Evolutionary conservation across 345 rosid genomes (phyloP).

Genomic region (Nephelium lappaceum): DNA sequence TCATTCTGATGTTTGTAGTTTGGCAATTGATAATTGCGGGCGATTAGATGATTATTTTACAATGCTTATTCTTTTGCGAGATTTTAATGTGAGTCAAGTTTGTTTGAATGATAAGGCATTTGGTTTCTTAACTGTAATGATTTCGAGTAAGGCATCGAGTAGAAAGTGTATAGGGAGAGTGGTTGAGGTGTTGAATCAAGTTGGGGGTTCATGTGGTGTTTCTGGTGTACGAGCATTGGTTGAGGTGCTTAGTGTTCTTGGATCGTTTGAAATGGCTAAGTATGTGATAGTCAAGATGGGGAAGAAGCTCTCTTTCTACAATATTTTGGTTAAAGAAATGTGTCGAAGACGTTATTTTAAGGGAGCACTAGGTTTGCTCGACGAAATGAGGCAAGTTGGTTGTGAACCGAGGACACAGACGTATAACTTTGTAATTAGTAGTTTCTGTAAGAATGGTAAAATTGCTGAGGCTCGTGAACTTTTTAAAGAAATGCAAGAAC

Average conservation of each 20-base stretch:
- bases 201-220: constrained; percentile 38
- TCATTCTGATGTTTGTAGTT: constrained; percentile 43
- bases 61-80: constrained; percentile 34
- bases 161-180: constrained; percentile 30
- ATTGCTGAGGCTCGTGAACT: constrained; percentile 31
- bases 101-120: constrained; percentile 45
- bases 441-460: constrained; percentile 36
- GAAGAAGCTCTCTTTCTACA: constrained; percentile 39
- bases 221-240: constrained; percentile 48
- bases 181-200: constrained; percentile 36
- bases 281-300: constrained; percentile 40
- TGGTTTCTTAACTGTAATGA: constrained; percentile 34
- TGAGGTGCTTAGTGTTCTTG: constrained; percentile 37
- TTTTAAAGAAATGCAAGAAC: constrained; percentile 41
- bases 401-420: constrained; percentile 26
- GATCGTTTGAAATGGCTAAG: constrained; percentile 42
- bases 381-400: constrained; percentile 44
- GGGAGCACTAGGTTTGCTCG: constrained; percentile 32
- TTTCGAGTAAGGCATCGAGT: constrained; percentile 20
- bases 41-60: constrained; percentile 38
- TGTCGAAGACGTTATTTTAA: constrained; percentile 37
- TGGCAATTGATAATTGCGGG: constrained; percentile 58
- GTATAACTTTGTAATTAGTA: constrained; percentile 45
- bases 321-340: constrained; percentile 36
- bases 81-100: constrained; percentile 27